Conservation (phyloP, 2,329 filamentous ascomycete species). For the Botrytis byssoidea region DNA sequence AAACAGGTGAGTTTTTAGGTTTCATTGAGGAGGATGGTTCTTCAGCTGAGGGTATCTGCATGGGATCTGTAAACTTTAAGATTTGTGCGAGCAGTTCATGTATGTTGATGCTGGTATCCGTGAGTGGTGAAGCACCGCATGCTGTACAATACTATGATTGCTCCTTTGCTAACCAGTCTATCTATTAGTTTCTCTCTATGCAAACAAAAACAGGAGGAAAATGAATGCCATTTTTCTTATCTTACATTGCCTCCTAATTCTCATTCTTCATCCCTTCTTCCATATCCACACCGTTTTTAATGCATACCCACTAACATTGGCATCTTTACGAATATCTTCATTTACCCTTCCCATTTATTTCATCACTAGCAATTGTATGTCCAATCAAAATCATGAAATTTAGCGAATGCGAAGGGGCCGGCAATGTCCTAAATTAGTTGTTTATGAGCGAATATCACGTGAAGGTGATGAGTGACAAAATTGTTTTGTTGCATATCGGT, state of each 20-base stretch:
- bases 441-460: neutral
- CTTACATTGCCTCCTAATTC: neutral
- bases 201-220: neutral
- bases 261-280: neutral
- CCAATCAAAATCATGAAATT: neutral
- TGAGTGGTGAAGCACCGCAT: neutral
- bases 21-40: neutral
- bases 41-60: neutral
- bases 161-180: neutral
- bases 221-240: neutral
- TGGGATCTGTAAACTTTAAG: neutral
- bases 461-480: neutral
- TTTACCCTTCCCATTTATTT: neutral
- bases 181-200: neutral
- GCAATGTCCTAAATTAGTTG: neutral
- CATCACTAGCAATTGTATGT: neutral
- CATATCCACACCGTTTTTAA: neutral
- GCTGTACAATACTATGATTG: neutral
- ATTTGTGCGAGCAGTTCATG: slow-evolving; percentile 5
- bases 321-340: neutral
- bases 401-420: slow-evolving; percentile 12
- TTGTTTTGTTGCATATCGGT: neutral
- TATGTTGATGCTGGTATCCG: neutral
- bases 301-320: neutral
- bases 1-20: neutral